Evolutionary conservation across 2,329 filamentous ascomycete species (phyloP), one percentile per base, ranked within the genome.

Genomic region (Tympanopsis confertula): DNA sequence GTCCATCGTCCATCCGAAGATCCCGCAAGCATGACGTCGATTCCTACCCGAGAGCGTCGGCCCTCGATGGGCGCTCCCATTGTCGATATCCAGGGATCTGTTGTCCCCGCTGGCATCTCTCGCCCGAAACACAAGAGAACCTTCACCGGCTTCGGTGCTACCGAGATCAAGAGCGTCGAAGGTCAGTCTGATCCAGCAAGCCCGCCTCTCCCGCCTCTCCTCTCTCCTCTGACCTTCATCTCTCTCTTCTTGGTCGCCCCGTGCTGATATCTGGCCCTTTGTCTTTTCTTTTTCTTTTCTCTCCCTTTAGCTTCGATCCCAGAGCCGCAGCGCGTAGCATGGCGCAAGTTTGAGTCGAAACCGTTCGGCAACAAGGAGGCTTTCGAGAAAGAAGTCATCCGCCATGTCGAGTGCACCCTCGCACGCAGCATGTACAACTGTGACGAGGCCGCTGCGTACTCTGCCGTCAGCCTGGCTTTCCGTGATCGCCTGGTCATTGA

Each of bases 341-440:
- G 71, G 82, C 77, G 72, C 47, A 71, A 68, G 48, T 66, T 71
- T 54, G 63, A 72, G 45, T 74, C 74, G 38, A 64, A 72, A 47
- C 78, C 74, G 42, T 95, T 95, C 63, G 71, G 68, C 44, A 78
- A 71, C 49, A 78, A 86, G 56, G 86, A 94, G 14, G 82, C 86
- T 41, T 95, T 96, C 54, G 69, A 91, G 68, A 7, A 68, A 56
- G 88, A 94, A 55, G 73, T 93, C 40, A 86, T 98, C 45, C 81
- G 82, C 47, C 91, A 98, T 67, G 85, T 98, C 53, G 91, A 98
- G 64, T 96, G 91, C 3, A 94, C 88, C 3, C 72, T 98, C 43
- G 91, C 91, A 44, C 85, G 91, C 43, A 95, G 88, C 53, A 76
- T 98, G 58, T 96, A 89, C 74, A 98, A 98, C 63, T 98, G 91